Percentiles rank a stretch among this genome's conserved stretches.
Conservation (phyloP, 1,284 basidiomycete genomes). For the Trametes sp. region DNA sequence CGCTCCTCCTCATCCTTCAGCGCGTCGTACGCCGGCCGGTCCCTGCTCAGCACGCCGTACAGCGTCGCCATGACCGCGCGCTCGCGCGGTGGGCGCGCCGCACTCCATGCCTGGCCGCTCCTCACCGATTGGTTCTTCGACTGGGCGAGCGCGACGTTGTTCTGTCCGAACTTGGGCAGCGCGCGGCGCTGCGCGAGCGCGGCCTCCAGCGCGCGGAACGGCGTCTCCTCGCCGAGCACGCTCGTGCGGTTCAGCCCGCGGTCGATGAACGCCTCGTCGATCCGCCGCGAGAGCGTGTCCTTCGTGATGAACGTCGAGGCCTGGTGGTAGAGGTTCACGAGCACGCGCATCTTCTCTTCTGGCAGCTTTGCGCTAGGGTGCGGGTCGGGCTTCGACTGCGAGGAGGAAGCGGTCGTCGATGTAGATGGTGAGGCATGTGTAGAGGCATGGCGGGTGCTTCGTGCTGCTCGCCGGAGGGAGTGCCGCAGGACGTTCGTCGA, state of each 20-base stretch:
- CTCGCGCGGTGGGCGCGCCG: constrained; percentile 48
- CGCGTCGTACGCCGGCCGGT: constrained; percentile 61
- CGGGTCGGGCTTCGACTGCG: constrained; percentile 27
- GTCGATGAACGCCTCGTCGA: constrained; percentile 64
- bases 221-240: constrained; percentile 13
- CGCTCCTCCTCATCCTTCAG: constrained; percentile 54
- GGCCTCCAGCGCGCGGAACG: constrained; percentile 13
- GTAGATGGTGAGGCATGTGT: constrained; percentile 19
- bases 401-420: constrained; percentile 12
- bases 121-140: constrained; percentile 5
- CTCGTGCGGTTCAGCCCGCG: background rate
- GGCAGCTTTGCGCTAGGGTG: constrained; percentile 48
- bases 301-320: constrained; percentile 68
- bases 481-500: constrained; percentile 25
- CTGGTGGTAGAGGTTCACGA: constrained; percentile 78
- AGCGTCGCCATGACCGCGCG: constrained; percentile 60
- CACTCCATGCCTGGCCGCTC: constrained; percentile 14
- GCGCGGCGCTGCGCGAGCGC: constrained; percentile 37
- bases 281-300: constrained; percentile 68
- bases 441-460: constrained; percentile 27
- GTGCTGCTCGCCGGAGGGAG: constrained; percentile 25
- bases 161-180: constrained; percentile 49
- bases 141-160: constrained; percentile 6
- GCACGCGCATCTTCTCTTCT: constrained; percentile 71
- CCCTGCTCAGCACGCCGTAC: constrained; percentile 58